Evolutionary conservation across 352 stramenopile genomes (phyloP).

Genomic region (Thalassiosira ordinaria): DNA sequence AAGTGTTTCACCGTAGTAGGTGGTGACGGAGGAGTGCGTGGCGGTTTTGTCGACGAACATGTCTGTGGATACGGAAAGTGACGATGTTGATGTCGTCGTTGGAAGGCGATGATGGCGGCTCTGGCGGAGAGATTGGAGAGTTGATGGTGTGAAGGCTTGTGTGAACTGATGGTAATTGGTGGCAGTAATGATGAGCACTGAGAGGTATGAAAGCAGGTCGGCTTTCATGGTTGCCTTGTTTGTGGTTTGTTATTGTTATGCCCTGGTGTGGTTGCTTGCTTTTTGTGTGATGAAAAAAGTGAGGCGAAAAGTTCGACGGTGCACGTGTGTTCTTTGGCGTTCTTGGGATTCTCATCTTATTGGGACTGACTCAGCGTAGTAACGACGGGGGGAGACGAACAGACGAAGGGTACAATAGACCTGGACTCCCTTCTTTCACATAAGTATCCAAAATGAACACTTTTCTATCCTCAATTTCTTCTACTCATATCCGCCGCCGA

Average conservation of each 20-base stretch:
- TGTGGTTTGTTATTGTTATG: constrained; percentile 1
- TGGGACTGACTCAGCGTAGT: no score
- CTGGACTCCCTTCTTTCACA: no score
- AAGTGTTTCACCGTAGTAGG: constrained; percentile 84
- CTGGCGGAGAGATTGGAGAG: no score
- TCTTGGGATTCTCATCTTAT: no score
- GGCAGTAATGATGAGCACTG: neutral
- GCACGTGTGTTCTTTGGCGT: no score
- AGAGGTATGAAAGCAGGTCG: neutral
- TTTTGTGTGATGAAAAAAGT: no score
- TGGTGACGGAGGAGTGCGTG: constrained; percentile 59
- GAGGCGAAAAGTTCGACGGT: no score
- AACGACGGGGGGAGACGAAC: no score
- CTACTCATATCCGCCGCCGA: no score
- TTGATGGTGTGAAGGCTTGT: neutral
- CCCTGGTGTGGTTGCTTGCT: neutral
- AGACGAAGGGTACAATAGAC: no score
- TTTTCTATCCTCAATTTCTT: no score
- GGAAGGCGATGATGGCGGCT: neutral
- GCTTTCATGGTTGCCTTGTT: neutral
- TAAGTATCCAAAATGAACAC: no score
- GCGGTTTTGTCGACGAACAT: constrained; percentile 23
- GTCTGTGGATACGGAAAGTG: neutral
- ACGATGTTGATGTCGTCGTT: neutral
- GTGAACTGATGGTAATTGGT: neutral